Conservation (phyloP, 306 rosid genomes). For the Calophaca sinica region DNA sequence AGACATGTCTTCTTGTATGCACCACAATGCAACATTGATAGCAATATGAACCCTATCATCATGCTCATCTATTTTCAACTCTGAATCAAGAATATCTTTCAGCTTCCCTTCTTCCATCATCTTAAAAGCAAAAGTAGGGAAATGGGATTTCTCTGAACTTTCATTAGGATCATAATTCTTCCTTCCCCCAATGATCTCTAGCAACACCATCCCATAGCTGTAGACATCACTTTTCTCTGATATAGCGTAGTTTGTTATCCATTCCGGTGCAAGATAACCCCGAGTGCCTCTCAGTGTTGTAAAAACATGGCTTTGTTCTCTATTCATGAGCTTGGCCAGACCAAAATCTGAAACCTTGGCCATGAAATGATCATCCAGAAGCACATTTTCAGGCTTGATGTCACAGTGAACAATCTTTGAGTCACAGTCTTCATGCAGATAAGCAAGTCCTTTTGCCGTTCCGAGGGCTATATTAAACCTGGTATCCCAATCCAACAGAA, state of each 20-base stretch:
- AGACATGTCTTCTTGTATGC: slow-evolving; percentile 89
- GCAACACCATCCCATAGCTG: slow-evolving; percentile 88
- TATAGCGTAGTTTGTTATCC: slow-evolving; percentile 95
- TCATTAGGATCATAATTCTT: slow-evolving; percentile 71
- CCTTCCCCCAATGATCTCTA: slow-evolving; percentile 90
- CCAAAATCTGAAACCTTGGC: slow-evolving; percentile 96
- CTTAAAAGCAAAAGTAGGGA: slow-evolving; percentile 80
- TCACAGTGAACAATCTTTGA: slow-evolving; percentile 90
- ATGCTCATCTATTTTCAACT: slow-evolving; percentile 43
- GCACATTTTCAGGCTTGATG: slow-evolving; percentile 95
- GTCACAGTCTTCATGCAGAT: slow-evolving; percentile 91
- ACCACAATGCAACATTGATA: slow-evolving; percentile 83
- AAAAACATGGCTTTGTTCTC: slow-evolving; percentile 91
- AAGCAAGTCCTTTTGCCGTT: slow-evolving; percentile 91
- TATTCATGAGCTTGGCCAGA: slow-evolving; percentile 83
- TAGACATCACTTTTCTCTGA: slow-evolving; percentile 95
- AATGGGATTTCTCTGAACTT: slow-evolving; percentile 74
- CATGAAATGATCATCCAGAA: slow-evolving; percentile 70
- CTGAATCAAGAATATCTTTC: slow-evolving; percentile 61
- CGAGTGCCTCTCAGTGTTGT: slow-evolving; percentile 89
- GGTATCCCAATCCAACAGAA: slow-evolving; percentile 75
- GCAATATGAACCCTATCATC: slow-evolving; percentile 63
- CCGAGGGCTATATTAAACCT: slow-evolving; percentile 85
- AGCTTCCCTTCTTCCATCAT: slow-evolving; percentile 88
- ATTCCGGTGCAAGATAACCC: slow-evolving; percentile 93